phyloP scores from a whole-genome alignment of 257 asterid species.

The Buddleja alternifolia region DNA sequence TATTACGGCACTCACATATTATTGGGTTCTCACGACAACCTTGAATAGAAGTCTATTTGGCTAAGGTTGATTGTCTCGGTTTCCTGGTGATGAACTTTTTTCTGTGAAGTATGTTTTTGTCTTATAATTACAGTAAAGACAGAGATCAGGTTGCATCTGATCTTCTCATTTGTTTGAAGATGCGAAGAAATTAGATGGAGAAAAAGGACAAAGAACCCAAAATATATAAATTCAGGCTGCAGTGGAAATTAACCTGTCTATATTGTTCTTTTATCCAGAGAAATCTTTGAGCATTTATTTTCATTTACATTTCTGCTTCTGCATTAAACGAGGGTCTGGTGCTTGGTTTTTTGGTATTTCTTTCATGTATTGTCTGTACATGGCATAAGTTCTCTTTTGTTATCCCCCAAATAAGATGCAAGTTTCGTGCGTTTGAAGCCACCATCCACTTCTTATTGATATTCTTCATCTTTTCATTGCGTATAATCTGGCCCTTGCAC shows the following conservation, averaged over 20 bases:
- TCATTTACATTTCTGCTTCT: background rate
- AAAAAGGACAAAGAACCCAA: too few relatives aligned
- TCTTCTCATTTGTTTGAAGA: too few relatives aligned
- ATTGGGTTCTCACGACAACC: too few relatives aligned
- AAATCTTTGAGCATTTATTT: background rate
- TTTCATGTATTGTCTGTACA: background rate
- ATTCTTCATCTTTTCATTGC: background rate
- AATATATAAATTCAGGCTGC: background rate
- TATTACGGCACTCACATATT: too few relatives aligned
- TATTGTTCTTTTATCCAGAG: background rate
- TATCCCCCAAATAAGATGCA: background rate
- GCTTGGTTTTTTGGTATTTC: constrained; percentile 1
- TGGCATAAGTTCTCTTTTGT: background rate
- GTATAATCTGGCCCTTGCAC: background rate
- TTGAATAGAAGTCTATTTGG: too few relatives aligned
- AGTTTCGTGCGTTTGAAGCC: background rate
- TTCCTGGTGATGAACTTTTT: too few relatives aligned
- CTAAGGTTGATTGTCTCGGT: too few relatives aligned
- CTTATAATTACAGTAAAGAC: too few relatives aligned
- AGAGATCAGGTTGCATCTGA: too few relatives aligned
- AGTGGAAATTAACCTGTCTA: background rate
- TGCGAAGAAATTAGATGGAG: too few relatives aligned
- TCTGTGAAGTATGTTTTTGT: too few relatives aligned
- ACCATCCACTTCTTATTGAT: background rate
- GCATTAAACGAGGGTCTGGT: background rate